phyloP scores from a whole-genome alignment of 2,329 filamentous ascomycete genomes.

The Hypoxylon sp. region DNA sequence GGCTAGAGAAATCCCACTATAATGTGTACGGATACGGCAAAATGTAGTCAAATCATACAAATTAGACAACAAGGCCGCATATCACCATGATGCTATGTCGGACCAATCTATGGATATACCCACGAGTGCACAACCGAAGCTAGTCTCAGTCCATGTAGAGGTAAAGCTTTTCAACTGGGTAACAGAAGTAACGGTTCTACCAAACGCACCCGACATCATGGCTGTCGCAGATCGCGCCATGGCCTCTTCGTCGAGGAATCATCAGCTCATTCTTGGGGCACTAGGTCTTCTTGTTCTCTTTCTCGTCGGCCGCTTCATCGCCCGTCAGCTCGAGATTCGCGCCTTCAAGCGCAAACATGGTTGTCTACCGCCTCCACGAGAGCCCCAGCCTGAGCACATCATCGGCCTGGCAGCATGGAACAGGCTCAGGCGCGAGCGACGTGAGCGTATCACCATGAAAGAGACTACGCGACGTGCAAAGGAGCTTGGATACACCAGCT shows the following conservation, averaged over 20 bases:
- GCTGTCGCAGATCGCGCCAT: conserved; percentile 7
- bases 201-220: conserved; percentile 11
- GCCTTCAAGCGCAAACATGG: conserved; percentile 16
- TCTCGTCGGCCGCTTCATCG: conserved; percentile 3
- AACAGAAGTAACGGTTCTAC: conserved; percentile 23
- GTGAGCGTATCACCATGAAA: conserved; percentile 11
- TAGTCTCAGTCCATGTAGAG: conserved; percentile 18
- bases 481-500: conserved; percentile 22
- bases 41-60: conserved; percentile 11
- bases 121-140: conserved; percentile 15
- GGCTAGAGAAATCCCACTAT: neutral
- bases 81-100: conserved; percentile 5
- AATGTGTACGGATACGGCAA: conserved; percentile 3
- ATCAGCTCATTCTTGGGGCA: conserved; percentile 7
- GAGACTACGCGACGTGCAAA: conserved; percentile 18
- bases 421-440: conserved; percentile 20
- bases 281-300: neutral
- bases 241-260: conserved; percentile 1
- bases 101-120: conserved; percentile 21
- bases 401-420: conserved; percentile 10
- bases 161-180: conserved; percentile 25
- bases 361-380: conserved; percentile 15
- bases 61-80: neutral
- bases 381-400: conserved; percentile 20
- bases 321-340: conserved; percentile 16